Base-by-base conservation (phyloP, 2,329 filamentous ascomycete genomes). In the Venturia pyrina region DNA sequence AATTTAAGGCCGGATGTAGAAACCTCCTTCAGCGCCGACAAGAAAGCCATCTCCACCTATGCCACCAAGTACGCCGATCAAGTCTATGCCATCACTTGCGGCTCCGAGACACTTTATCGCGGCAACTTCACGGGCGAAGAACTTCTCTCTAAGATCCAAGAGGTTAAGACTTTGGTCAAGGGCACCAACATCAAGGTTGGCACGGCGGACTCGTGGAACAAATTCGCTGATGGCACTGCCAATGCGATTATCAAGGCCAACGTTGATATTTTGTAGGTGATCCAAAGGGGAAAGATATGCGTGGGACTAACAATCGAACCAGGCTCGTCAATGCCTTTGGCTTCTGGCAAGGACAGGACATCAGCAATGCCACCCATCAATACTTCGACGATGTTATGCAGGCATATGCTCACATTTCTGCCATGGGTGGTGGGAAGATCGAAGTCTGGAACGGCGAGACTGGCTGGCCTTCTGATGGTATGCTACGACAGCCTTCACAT, bases 191-290 rank as follows among this genome's bases (percentile, higher is more conserved):
- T 86, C 70, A 83, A 82, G 70, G 80, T 89, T 57, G 87, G 88
- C 63, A 89, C 86, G 13, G 88, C 87, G 8, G 88, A 90, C 76
- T 85, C 82, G 73, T 90, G 88, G 88, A 90, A 89, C 78, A 89
- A 88, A 76, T 87, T 81, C 72, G 81, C 83, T 60, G 87, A 89
- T 72, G 87, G 87, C 48, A 89, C 87, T 34, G 87, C 84, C 48
- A 84, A 90, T 74, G 79, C 83, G 17, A 78, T 89, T 69, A 83
- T 89, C 71, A 75, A 76, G 64, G 82, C 81, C 60, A 83, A 82
- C 63, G 85, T 88, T 63, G 84, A 83, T 66, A 80, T 89, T 66
- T 77, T 87, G 79, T 82, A 73, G 72, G 78, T 71, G 21, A 57
- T 17, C n/a, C 13, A 48, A 1, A 64, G 28, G 15, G 15, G 28